These are phyloP conservation scores for Alnus rubra DNA, from an alignment of 306 rosid genomes.

Conservation along the genomic window DNA sequence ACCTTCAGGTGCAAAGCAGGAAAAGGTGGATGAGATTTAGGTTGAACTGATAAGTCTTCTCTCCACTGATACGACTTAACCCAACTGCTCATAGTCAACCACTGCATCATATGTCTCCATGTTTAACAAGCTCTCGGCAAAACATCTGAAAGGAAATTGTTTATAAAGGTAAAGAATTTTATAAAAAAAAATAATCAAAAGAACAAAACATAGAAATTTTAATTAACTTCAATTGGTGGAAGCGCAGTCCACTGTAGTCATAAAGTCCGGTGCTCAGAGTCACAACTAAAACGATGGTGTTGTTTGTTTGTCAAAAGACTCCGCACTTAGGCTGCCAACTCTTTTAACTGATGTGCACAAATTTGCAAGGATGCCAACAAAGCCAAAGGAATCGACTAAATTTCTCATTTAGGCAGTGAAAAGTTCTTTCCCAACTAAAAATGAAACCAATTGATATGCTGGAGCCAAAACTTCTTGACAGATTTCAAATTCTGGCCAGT, in stretches of 20 bases:
- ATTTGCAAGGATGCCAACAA: background rate
- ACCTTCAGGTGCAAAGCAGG: background rate
- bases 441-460: background rate
- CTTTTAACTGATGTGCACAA: background rate
- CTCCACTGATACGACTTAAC: slow-evolving; percentile 6
- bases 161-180: background rate
- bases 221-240: background rate
- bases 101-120: slow-evolving; percentile 62
- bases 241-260: background rate
- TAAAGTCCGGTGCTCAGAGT: background rate
- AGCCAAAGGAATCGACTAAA: background rate
- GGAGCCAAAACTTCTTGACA: background rate
- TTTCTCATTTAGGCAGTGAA: background rate
- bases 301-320: background rate
- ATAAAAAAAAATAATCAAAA: background rate
- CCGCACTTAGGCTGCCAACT: background rate
- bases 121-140: slow-evolving; percentile 46
- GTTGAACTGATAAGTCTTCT: background rate
- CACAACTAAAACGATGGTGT: background rate
- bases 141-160: slow-evolving; percentile 42
- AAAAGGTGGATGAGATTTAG: background rate
- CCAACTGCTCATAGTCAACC: slow-evolving; percentile 36
- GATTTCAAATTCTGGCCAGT: background rate
- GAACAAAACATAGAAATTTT: background rate
- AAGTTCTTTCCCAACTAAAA: slow-evolving; percentile 4